A percentile compares a stretch with the other conserved stretches of the same genome.
Conservation (phyloP, 139 green algal species). For the Ettlia oleoabundans region DNA sequence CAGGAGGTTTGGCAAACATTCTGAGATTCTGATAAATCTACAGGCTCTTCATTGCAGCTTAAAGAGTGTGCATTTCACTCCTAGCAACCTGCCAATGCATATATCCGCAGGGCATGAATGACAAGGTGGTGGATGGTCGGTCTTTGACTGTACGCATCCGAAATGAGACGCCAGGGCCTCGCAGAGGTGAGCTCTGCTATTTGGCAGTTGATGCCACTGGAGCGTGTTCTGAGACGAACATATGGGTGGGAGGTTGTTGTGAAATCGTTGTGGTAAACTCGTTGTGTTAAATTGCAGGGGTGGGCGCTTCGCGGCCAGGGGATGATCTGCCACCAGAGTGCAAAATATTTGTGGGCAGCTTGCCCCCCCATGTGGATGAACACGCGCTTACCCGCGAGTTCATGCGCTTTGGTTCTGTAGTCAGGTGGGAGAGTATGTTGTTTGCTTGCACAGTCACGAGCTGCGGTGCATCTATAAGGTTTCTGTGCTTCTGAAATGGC, state of each 20-base stretch:
- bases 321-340: slow-evolving; percentile 43
- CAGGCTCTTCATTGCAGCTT: too few relatives aligned
- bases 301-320: slow-evolving; percentile 8
- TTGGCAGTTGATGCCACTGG: background rate
- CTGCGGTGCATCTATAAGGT: background rate
- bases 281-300: background rate
- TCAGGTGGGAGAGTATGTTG: slow-evolving; percentile 22
- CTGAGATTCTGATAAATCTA: too few relatives aligned
- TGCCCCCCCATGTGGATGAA: slow-evolving; percentile 40
- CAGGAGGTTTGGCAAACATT: too few relatives aligned
- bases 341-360: slow-evolving; percentile 50
- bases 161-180: slow-evolving; percentile 17
- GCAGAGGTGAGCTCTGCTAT: background rate
- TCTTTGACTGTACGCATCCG: slow-evolving; percentile 34
- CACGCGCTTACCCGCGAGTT: slow-evolving; percentile 41
- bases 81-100: too few relatives aligned
- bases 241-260: background rate
- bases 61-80: too few relatives aligned
- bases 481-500: background rate
- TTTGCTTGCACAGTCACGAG: background rate
- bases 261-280: background rate
- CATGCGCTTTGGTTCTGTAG: slow-evolving; percentile 47
- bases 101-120: slow-evolving; percentile 42
- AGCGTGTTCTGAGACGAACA: background rate
- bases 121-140: slow-evolving; percentile 43